Conservation (phyloP, 2,329 filamentous ascomycete species). For the Pseudogymnoascus sp. region DNA sequence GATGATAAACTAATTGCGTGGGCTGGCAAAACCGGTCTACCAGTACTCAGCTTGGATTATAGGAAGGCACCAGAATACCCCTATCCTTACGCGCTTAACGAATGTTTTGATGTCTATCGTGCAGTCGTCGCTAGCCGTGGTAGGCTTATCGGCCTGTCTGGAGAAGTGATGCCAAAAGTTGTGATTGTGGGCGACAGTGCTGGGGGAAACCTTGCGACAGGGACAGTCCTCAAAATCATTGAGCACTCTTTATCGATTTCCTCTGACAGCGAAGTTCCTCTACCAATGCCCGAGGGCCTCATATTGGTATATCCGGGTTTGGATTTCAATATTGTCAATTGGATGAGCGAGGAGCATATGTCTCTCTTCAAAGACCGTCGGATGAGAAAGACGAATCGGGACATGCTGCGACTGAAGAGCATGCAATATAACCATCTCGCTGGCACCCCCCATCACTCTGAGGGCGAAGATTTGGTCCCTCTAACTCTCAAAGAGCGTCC, state of each 20-base stretch:
- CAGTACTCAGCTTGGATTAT: slow-evolving; percentile 86
- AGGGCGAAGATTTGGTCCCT: slow-evolving; percentile 49
- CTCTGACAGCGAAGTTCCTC: slow-evolving; percentile 45
- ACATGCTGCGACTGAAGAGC: slow-evolving; percentile 74
- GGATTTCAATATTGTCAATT: slow-evolving; percentile 96
- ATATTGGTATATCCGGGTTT: slow-evolving; percentile 82
- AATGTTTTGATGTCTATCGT: slow-evolving; percentile 80
- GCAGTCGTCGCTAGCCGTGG: slow-evolving; percentile 65
- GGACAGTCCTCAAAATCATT: slow-evolving; percentile 80
- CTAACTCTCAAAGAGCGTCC: not conserved
- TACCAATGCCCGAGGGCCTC: slow-evolving; percentile 71
- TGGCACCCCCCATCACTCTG: slow-evolving; percentile 72
- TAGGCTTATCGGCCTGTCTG: slow-evolving; percentile 66
- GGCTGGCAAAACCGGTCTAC: slow-evolving; percentile 82
- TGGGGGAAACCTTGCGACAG: slow-evolving; percentile 71
- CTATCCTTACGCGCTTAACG: slow-evolving; percentile 77
- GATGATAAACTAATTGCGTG: slow-evolving; percentile 91
- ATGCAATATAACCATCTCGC: slow-evolving; percentile 81
- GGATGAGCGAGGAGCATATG: slow-evolving; percentile 99
- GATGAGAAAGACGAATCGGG: slow-evolving; percentile 66
- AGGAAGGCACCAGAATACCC: slow-evolving; percentile 76
- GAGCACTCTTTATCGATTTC: slow-evolving; percentile 49
- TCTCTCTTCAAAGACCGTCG: slow-evolving; percentile 78
- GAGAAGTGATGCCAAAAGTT: slow-evolving; percentile 54
- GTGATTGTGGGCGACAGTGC: slow-evolving; percentile 74